Conservation (phyloP, 345 rosid species). For the Cardamine occulta region DNA sequence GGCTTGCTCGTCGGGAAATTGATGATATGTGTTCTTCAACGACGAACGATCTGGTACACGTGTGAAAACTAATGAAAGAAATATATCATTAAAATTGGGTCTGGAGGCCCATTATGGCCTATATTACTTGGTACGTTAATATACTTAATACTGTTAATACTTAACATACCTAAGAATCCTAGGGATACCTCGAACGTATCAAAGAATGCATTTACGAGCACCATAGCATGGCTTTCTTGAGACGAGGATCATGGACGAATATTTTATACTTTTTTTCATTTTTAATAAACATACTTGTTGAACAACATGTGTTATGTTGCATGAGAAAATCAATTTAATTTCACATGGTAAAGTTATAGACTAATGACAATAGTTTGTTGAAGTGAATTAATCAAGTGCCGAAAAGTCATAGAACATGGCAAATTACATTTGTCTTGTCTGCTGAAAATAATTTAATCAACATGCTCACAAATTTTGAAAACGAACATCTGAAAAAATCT, state of each 20-base stretch:
- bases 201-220: not conserved
- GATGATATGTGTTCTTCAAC: conserved; percentile 25
- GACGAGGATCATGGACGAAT: conserved; percentile 15
- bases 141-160: not conserved
- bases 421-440: conserved; percentile 20
- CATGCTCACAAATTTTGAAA: not conserved
- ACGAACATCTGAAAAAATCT: not conserved
- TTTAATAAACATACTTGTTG: not conserved
- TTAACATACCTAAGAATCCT: not conserved
- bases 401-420: conserved; percentile 18
- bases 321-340: conserved; percentile 13
- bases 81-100: conserved; percentile 5
- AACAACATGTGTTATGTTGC: conserved; percentile 18
- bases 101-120: conserved; percentile 25
- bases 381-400: not conserved
- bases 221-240: not conserved
- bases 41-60: conserved; percentile 13
- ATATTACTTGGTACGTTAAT: not conserved
- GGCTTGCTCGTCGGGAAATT: conserved; percentile 17
- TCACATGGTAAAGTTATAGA: conserved; percentile 23
- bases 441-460: conserved; percentile 5
- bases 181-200: not conserved
- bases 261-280: not conserved
- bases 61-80: conserved; percentile 11
- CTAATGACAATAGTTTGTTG: conserved; percentile 23